Evolutionary conservation across 2,329 filamentous ascomycete genomes (phyloP), one percentile per base, ranked within the genome.

Genomic region (Colletotrichum godetiae): DNA sequence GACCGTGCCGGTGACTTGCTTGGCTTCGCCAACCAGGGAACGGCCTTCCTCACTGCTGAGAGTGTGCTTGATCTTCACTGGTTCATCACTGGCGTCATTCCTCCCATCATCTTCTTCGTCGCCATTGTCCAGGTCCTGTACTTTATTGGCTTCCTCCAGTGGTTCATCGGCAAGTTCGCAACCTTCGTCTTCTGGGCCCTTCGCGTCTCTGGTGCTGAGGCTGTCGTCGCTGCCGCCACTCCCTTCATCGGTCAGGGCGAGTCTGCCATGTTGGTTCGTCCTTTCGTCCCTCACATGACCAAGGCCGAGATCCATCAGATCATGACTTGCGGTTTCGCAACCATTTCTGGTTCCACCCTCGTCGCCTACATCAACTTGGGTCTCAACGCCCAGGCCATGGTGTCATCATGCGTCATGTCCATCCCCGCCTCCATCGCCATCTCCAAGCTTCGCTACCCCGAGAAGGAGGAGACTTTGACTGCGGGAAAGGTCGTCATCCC

Each of bases 231-330:
- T 42, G 94, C 95, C 42, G 95, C 95, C 11, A 97, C 95, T 0
- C 95, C 95, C 10, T 98, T 98, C 84, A 97, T 98, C 79, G 95
- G 95, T 10, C 95, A 97, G 85, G 95, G 95, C 79, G 95, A 98
- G 87, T 97, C 94, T 29, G 95, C 94, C 73, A 97, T 98, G 93
- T 86, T 98, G 79, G 95, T 98, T 82, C 92, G 92, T 67, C 95
- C 95, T 0, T 98, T 97, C 81, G 91, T 98, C 59, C 87, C 94
- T 12, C 92, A 97, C 82, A 89, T 98, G 79, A 98, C 95, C 75
- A 88, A 92, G 80, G 94, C 95, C 76, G 95, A 98, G 83, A 86
- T 98, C 71, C 95, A 98, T 83, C 95, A 98, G 84, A 89, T 98
- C 82, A 95, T 98, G 94, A 94, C 92, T 67, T 97, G 93, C 76